phyloP scores from a whole-genome alignment of 1,284 basidiomycete genomes.

The Pascua guehoae region DNA sequence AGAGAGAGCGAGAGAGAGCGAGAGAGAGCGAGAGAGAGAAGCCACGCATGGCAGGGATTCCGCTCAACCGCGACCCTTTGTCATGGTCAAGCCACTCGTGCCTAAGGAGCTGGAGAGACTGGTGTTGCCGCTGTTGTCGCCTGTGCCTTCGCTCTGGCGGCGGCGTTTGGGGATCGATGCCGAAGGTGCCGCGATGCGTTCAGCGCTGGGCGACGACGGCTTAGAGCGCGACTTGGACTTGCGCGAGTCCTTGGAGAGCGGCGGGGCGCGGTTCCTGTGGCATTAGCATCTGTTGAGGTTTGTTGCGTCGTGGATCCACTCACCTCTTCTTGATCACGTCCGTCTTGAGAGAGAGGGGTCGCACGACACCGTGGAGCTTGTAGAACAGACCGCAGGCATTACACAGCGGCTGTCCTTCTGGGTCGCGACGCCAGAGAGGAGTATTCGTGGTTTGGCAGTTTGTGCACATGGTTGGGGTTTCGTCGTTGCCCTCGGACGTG shows the following conservation, averaged over 20 bases:
- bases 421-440: slow-evolving; percentile 89
- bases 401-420: slow-evolving; percentile 91
- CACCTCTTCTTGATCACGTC: slow-evolving; percentile 97
- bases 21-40: no score
- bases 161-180: slow-evolving; percentile 19
- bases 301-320: slow-evolving; percentile 19
- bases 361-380: slow-evolving; percentile 91
- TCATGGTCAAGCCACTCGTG: slow-evolving; percentile 11
- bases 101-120: slow-evolving; percentile 6
- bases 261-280: slow-evolving; percentile 17
- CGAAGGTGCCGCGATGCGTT: slow-evolving; percentile 5
- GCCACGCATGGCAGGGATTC: no score
- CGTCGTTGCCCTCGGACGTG: slow-evolving; percentile 44
- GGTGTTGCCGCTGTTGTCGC: slow-evolving; percentile 4
- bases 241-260: slow-evolving; percentile 12
- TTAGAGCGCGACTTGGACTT: slow-evolving; percentile 13
- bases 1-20: no score
- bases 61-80: background rate
- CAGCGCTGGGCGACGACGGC: slow-evolving; percentile 11
- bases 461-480: slow-evolving; percentile 77
- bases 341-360: slow-evolving; percentile 89
- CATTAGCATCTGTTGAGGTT: background rate
- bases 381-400: slow-evolving; percentile 84
- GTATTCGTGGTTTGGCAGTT: slow-evolving; percentile 96
- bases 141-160: slow-evolving; percentile 8